Percentiles rank a stretch among this genome's conserved stretches.
phyloP scores from a whole-genome alignment of 1,284 basidiomycete species.

The Blastosporella zonata region DNA sequence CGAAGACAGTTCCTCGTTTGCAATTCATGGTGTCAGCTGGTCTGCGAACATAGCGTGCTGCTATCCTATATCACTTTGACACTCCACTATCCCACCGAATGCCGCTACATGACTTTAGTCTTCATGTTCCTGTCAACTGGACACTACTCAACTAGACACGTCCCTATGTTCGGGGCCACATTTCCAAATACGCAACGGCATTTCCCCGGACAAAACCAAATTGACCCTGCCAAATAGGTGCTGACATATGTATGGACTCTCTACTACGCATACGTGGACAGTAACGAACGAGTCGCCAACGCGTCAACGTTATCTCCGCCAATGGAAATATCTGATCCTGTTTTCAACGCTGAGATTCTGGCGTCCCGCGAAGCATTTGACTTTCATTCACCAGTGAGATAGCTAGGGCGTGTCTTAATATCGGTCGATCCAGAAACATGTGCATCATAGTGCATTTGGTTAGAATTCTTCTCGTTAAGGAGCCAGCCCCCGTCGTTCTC shows the following conservation, averaged over 20 bases:
- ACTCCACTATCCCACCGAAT: conserved; percentile 8
- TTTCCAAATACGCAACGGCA: conserved; percentile 11
- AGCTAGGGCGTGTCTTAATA: no score
- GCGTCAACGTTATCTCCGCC: conserved; percentile 1
- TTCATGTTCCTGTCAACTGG: conserved; percentile 4
- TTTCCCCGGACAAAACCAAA: conserved; percentile 7
- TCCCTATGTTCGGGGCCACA: conserved; percentile 5
- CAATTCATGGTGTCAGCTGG: conserved; percentile 9
- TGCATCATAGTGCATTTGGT: neutral
- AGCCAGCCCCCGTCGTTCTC: neutral
- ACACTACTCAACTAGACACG: neutral
- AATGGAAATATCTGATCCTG: neutral
- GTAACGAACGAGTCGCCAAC: neutral
- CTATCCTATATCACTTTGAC: conserved; percentile 8
- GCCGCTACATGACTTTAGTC: conserved; percentile 3
- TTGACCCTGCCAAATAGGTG: conserved; percentile 14
- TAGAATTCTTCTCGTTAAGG: neutral
- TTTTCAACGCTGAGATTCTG: neutral
- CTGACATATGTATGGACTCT: conserved; percentile 13
- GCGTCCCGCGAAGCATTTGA: conserved; percentile 1
- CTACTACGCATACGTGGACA: neutral
- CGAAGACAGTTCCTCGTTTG: neutral
- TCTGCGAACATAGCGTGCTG: conserved; percentile 1
- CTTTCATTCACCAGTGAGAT: neutral
- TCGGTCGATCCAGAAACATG: no score